These are phyloP conservation scores for Fusarium ramigenum DNA, from an alignment of 2,329 filamentous ascomycete species.

Conservation along the genomic window DNA sequence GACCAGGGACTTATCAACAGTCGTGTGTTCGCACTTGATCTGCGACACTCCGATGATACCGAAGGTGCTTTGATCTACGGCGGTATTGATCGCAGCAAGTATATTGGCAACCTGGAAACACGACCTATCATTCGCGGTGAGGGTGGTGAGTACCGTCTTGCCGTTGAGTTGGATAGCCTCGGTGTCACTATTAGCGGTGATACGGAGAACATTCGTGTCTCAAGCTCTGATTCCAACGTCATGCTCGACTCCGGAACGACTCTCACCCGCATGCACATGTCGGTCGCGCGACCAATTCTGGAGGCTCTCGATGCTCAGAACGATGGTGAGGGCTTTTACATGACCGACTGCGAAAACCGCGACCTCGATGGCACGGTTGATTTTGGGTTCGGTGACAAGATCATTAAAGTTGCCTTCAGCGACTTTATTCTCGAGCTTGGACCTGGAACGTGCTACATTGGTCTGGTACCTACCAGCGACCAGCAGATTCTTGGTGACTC, in stretches of 20 bases:
- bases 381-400: constrained; percentile 57
- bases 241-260: constrained; percentile 65
- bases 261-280: constrained; percentile 56
- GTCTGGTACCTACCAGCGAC: constrained; percentile 51
- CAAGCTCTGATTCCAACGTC: constrained; percentile 50
- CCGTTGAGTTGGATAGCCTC: constrained; percentile 45
- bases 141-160: constrained; percentile 50
- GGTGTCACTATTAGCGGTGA: constrained; percentile 44
- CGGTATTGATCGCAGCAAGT: constrained; percentile 63
- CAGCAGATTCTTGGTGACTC: constrained; percentile 57
- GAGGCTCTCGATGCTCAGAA: constrained; percentile 53
- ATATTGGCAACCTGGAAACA: constrained; percentile 55
- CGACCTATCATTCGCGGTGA: constrained; percentile 54
- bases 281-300: constrained; percentile 55
- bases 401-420: constrained; percentile 54
- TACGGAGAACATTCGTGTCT: constrained; percentile 39
- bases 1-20: constrained; percentile 58
- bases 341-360: constrained; percentile 54
- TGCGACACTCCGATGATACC: constrained; percentile 55
- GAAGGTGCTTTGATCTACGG: constrained; percentile 63
- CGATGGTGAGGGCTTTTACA: constrained; percentile 55
- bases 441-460: constrained; percentile 53
- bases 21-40: constrained; percentile 61
- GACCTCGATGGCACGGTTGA: constrained; percentile 53
- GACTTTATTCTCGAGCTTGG: constrained; percentile 61